Conservation (phyloP, 345 rosid species). For the Citrus unshiu region DNA sequence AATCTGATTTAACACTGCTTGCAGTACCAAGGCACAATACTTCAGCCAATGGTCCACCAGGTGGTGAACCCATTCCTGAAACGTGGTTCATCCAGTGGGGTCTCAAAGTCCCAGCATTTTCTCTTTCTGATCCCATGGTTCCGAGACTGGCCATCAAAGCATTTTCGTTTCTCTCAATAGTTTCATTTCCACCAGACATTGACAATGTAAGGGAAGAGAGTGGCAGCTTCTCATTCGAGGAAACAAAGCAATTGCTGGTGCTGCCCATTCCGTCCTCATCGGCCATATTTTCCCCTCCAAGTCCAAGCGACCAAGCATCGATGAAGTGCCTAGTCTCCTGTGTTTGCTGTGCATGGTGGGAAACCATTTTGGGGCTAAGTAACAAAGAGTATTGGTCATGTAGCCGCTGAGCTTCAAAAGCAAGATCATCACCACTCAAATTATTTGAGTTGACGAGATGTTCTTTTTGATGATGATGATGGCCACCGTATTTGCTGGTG, state of each 20-base stretch:
- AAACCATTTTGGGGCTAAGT: slow-evolving; percentile 30
- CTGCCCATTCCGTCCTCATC: slow-evolving; percentile 23
- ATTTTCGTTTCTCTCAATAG: slow-evolving; percentile 27
- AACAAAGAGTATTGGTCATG: slow-evolving; percentile 25
- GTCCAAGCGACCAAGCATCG: slow-evolving; percentile 45
- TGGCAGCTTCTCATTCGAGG: slow-evolving; percentile 27
- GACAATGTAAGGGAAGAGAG: slow-evolving; percentile 58
- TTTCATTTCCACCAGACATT: slow-evolving; percentile 44
- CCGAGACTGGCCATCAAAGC: slow-evolving; percentile 25
- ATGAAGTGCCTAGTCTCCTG: slow-evolving; percentile 66
- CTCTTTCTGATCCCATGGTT: slow-evolving; percentile 22
- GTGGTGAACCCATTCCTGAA: slow-evolving; percentile 42
- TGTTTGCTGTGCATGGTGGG: slow-evolving; percentile 27
- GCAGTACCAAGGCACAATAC: slow-evolving; percentile 47
- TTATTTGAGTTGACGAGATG: slow-evolving; percentile 17
- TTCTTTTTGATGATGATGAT: slow-evolving; percentile 16
- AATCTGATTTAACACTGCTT: slow-evolving; percentile 16
- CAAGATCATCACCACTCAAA: slow-evolving; percentile 5
- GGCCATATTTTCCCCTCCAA: slow-evolving; percentile 9
- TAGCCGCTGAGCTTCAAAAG: slow-evolving; percentile 27
- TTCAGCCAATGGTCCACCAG: slow-evolving; percentile 60
- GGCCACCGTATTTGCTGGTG: slow-evolving; percentile 17
- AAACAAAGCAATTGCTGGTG: slow-evolving; percentile 19
- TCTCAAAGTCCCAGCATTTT: slow-evolving; percentile 13
- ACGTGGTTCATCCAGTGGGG: slow-evolving; percentile 41